phyloP scores from a whole-genome alignment of 305 asterid species.

The Fraxinus sp. region DNA sequence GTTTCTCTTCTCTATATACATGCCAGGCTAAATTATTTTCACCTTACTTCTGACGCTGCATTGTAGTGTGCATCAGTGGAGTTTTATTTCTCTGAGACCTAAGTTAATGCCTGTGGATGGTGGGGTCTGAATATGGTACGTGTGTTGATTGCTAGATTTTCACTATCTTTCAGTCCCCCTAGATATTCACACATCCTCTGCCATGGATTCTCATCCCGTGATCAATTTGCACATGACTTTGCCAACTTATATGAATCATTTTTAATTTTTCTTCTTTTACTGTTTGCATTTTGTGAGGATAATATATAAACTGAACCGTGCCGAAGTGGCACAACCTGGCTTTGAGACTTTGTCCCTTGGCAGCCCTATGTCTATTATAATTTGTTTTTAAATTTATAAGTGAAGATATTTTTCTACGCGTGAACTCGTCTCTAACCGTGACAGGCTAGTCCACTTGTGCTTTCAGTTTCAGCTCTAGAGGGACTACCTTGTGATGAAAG shows the following conservation, averaged over 20 bases:
- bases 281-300: not conserved
- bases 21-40: conserved; percentile 20
- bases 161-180: not conserved
- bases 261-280: not conserved
- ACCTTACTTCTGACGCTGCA: conserved; percentile 26
- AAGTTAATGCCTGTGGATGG: conserved; percentile 17
- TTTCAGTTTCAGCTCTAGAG: no score
- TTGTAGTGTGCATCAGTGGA: conserved; percentile 25
- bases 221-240: not conserved
- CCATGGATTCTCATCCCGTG: conserved; percentile 2
- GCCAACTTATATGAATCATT: not conserved
- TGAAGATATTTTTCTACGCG: no score
- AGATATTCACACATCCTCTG: not conserved
- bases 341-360: no score
- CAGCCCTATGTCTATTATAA: no score
- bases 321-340: no score
- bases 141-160: conserved; percentile 14
- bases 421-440: no score
- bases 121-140: conserved; percentile 32
- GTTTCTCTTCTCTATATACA: conserved; percentile 15
- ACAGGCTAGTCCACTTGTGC: no score
- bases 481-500: no score
- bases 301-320: not conserved
- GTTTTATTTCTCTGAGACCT: conserved; percentile 26
- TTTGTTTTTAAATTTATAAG: no score